Conservation (phyloP, 371 early-diverging fungal genomes). For the Nematocida ausubeli region DNA sequence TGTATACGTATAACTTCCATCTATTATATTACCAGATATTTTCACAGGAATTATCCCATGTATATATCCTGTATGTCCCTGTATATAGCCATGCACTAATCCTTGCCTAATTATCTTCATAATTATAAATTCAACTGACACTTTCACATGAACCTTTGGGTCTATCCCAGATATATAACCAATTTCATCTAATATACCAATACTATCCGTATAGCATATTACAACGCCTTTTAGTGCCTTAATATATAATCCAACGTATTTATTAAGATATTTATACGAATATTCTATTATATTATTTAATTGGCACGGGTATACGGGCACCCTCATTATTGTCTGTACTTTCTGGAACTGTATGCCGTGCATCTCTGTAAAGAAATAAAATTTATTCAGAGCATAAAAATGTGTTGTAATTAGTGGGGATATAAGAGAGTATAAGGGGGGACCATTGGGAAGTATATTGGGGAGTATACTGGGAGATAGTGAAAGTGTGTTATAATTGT, state of each 20-base stretch:
- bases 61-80: neutral
- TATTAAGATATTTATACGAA: slow-evolving; percentile 18
- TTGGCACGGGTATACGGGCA: slow-evolving; percentile 12
- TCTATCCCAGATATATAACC: slow-evolving; percentile 11
- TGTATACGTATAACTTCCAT: neutral
- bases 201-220: slow-evolving; percentile 30
- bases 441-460: too few relatives aligned
- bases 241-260: slow-evolving; percentile 28
- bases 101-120: neutral
- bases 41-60: neutral
- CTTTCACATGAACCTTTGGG: slow-evolving; percentile 33
- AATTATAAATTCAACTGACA: slow-evolving; percentile 37
- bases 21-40: neutral
- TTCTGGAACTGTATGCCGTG: slow-evolving; percentile 32
- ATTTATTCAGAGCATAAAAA: too few relatives aligned
- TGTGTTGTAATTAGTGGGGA: neutral
- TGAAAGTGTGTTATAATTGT: too few relatives aligned
- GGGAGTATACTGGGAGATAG: too few relatives aligned
- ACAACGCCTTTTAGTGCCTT: slow-evolving; percentile 33
- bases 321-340: slow-evolving; percentile 14
- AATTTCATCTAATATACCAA: slow-evolving; percentile 6
- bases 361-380: too few relatives aligned
- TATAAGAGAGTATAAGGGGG: too few relatives aligned
- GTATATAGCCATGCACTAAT: neutral
- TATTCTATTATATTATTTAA: slow-evolving; percentile 8